Evolutionary conservation across 139 green algal genomes (phyloP).

Genomic region (Coelastrella sp.): DNA sequence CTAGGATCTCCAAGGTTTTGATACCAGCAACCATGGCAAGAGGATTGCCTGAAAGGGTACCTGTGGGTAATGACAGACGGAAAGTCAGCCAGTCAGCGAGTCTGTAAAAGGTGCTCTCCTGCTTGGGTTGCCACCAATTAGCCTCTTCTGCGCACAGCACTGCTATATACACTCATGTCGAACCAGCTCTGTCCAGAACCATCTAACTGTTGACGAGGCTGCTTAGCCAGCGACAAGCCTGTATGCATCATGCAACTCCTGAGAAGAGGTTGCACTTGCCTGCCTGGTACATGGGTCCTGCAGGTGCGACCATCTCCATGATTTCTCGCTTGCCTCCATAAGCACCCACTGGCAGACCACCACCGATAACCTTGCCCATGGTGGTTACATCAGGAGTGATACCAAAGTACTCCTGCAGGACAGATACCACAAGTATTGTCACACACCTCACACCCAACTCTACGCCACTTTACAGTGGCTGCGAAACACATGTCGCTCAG

Average conservation of each 20-base stretch:
- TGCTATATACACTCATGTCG: too few relatives aligned
- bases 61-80: neutral
- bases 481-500: too few relatives aligned
- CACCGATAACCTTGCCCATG: slow-evolving; percentile 99
- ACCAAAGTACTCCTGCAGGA: slow-evolving; percentile 93
- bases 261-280: neutral
- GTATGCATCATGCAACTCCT: too few relatives aligned
- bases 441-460: too few relatives aligned
- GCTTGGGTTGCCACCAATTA: too few relatives aligned
- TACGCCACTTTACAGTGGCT: too few relatives aligned
- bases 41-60: slow-evolving; percentile 97
- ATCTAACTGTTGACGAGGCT: too few relatives aligned
- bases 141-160: too few relatives aligned
- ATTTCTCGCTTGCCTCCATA: slow-evolving; percentile 97
- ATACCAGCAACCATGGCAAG: slow-evolving; percentile 98
- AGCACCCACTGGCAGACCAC: slow-evolving; percentile 97
- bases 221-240: too few relatives aligned
- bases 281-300: slow-evolving; percentile 97
- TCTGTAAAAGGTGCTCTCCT: too few relatives aligned
- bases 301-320: slow-evolving; percentile 98
- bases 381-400: slow-evolving; percentile 99
- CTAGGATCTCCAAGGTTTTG: slow-evolving; percentile 99
- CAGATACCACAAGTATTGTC: neutral
- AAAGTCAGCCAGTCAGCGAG: too few relatives aligned
- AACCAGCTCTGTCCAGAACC: too few relatives aligned